Evolutionary conservation across 805 yeast genomes (phyloP).

Genomic region (Cyberlindnera euphorbiiphila): DNA sequence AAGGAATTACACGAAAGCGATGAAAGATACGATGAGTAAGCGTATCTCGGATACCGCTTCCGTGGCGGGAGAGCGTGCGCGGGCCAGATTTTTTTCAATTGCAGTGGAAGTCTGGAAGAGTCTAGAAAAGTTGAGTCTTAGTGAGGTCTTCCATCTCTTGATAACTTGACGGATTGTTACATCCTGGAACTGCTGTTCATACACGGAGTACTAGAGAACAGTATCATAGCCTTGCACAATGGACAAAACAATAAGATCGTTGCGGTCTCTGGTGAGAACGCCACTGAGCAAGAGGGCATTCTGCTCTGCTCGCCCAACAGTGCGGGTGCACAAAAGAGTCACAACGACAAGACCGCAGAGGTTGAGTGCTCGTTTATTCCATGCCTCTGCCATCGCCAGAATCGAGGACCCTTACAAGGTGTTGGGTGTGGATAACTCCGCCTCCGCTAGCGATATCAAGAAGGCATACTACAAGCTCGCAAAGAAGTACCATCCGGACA

Average conservation of each 20-base stretch:
- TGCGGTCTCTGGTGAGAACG: slow-evolving; percentile 6
- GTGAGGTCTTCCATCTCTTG: too few species aligned
- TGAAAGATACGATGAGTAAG: too few species aligned
- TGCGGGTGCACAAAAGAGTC: slow-evolving; percentile 2
- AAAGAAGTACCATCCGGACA: slow-evolving; percentile 93
- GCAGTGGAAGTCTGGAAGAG: not conserved
- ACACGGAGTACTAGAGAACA: too few species aligned
- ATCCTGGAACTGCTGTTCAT: not conserved
- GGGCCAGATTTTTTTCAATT: not conserved
- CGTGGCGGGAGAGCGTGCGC: not conserved
- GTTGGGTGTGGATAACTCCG: slow-evolving; percentile 69
- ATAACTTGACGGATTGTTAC: too few species aligned
- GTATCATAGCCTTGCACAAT: slow-evolving; percentile 1
- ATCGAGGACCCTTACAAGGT: slow-evolving; percentile 75
- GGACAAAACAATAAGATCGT: slow-evolving; percentile 6
- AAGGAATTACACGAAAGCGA: too few species aligned
- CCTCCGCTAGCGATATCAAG: slow-evolving; percentile 82
- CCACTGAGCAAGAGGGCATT: slow-evolving; percentile 9
- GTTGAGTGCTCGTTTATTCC: slow-evolving; percentile 36
- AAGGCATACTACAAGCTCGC: slow-evolving; percentile 93
- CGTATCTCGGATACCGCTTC: not conserved
- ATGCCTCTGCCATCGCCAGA: slow-evolving; percentile 32
- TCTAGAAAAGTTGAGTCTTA: too few species aligned
- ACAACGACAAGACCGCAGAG: slow-evolving; percentile 2
- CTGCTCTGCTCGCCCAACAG: slow-evolving; percentile 6